Conservation (phyloP, 768 basidiomycete species). For the Boletus speciosus region DNA sequence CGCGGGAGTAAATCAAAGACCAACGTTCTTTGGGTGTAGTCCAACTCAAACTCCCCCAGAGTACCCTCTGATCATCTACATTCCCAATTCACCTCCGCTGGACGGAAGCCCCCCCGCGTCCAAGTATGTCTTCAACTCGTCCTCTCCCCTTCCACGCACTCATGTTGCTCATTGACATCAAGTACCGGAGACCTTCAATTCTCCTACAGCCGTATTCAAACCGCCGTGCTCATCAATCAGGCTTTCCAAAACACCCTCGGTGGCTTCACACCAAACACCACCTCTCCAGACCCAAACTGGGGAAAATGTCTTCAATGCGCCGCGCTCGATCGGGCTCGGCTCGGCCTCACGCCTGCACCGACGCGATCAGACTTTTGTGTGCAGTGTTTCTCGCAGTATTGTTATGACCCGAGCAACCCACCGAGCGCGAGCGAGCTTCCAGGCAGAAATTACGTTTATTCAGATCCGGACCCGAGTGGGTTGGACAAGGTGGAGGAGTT, state of each 20-base stretch:
- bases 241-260: conserved; percentile 51
- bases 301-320: conserved; percentile 61
- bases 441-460: conserved; percentile 41
- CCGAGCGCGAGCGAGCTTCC: conserved; percentile 44
- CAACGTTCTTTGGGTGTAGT: conserved; percentile 81
- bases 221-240: conserved; percentile 57
- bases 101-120: conserved; percentile 57
- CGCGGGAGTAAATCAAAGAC: conserved; percentile 60
- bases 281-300: conserved; percentile 51
- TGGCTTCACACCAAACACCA: conserved; percentile 61
- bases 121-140: conserved; percentile 42
- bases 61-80: conserved; percentile 68
- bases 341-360: conserved; percentile 34
- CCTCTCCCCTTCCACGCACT: conserved; percentile 3
- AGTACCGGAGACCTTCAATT: conserved; percentile 60
- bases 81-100: conserved; percentile 74
- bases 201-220: conserved; percentile 54
- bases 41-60: conserved; percentile 45
- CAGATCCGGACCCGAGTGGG: conserved; percentile 55
- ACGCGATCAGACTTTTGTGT: conserved; percentile 48
- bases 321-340: conserved; percentile 53
- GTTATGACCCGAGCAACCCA: conserved; percentile 58
- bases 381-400: conserved; percentile 59
- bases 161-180: neutral
- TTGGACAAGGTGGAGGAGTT: conserved; percentile 42